Percentiles rank a stretch among this genome's conserved stretches.
phyloP scores from a whole-genome alignment of 108 stramenopile genomes.

The Cyclotella cryptica region DNA sequence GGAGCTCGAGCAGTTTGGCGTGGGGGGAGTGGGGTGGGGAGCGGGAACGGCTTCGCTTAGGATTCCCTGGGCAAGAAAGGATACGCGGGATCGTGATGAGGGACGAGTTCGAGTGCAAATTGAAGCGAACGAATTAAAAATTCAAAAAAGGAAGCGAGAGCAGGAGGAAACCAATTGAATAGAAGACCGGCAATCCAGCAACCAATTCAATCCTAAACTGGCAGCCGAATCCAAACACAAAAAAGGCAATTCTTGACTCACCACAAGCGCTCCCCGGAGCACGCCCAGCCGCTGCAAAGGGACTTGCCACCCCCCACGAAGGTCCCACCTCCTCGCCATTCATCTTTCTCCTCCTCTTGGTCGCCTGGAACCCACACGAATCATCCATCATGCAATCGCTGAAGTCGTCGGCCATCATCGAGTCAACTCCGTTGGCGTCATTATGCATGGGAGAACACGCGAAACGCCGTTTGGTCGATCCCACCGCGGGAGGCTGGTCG shows the following conservation, averaged over 20 bases:
- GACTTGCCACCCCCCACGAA: not conserved
- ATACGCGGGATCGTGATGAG: no score
- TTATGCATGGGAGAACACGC: not conserved
- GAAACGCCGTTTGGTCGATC: constrained; percentile 1
- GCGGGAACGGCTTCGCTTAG: constrained; percentile 21
- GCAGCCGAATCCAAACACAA: no score
- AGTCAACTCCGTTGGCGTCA: not conserved
- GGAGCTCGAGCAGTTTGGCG: constrained; percentile 56
- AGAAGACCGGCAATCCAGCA: not conserved
- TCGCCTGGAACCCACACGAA: constrained; percentile 5
- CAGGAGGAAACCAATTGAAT: not conserved
- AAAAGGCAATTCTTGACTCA: no score
- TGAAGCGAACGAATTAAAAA: not conserved
- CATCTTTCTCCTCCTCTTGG: constrained; percentile 4
- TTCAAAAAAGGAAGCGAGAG: not conserved
- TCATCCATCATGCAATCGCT: constrained; percentile 2
- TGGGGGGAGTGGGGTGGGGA: constrained; percentile 18
- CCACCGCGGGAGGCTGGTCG: no score
- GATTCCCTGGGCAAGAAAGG: no score
- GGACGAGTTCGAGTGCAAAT: no score
- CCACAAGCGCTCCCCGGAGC: not conserved
- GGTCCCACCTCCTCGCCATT: not conserved
- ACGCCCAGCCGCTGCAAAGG: not conserved
- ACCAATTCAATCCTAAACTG: not conserved
- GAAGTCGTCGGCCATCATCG: no score